Conservation (phyloP, 352 stramenopile genomes). For the Pythium dissimile region DNA sequence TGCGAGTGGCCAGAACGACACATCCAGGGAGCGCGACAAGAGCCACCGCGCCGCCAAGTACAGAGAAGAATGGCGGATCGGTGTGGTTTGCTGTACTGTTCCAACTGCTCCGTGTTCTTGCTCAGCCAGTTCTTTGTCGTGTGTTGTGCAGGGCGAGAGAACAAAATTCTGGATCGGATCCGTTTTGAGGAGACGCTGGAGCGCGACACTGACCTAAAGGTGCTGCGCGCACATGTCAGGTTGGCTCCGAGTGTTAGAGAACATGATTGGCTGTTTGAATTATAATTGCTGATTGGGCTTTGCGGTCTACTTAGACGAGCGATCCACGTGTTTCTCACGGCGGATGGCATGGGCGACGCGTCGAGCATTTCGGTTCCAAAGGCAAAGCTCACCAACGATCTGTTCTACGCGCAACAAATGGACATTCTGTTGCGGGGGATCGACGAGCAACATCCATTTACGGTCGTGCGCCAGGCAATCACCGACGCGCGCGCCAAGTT, state of each 20-base stretch:
- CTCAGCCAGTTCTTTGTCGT: background rate
- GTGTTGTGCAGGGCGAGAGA: conserved; percentile 23
- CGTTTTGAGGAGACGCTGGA: background rate
- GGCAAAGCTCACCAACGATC: conserved; percentile 24
- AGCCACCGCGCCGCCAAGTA: conserved; percentile 16
- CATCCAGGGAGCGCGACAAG: conserved; percentile 1
- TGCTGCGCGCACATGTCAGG: background rate
- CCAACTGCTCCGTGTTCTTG: no score
- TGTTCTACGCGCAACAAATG: conserved; percentile 46
- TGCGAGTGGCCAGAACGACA: background rate
- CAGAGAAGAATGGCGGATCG: conserved; percentile 40
- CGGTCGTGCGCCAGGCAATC: conserved; percentile 24
- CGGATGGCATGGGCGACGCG: background rate
- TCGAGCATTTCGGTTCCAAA: background rate
- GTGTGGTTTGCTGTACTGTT: conserved; percentile 10
- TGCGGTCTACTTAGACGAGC: no score
- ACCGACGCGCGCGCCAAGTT: conserved; percentile 26
- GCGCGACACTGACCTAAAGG: no score
- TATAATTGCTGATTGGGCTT: no score
- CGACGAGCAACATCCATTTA: conserved; percentile 24
- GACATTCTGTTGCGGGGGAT: conserved; percentile 29
- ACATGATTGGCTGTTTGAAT: no score
- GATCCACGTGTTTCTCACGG: conserved; percentile 28
- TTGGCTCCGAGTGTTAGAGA: background rate
- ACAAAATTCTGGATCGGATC: conserved; percentile 23